Conservation (phyloP, 1,139 yeast species). For the Candida sp. region DNA sequence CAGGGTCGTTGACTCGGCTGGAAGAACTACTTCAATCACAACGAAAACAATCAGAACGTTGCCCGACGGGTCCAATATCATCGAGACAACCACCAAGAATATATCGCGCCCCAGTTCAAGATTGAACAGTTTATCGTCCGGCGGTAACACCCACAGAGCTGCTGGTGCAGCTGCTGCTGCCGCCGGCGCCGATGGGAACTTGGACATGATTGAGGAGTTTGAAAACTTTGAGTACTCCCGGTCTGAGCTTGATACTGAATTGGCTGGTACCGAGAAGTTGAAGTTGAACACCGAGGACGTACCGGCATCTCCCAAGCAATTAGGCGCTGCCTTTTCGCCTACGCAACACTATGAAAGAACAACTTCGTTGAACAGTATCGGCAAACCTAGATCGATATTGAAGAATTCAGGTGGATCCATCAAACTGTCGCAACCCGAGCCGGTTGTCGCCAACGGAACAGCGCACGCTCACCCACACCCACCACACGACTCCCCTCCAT, state of each 20-base stretch:
- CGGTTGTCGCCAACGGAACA: neutral
- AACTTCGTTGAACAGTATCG: constrained; percentile 13
- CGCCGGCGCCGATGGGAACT: constrained; percentile 21
- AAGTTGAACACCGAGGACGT: constrained; percentile 10
- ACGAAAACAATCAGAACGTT: constrained; percentile 44
- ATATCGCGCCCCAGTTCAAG: constrained; percentile 42
- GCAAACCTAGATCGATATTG: constrained; percentile 32
- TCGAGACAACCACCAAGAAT: constrained; percentile 50
- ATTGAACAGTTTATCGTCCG: constrained; percentile 31
- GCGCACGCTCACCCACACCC: neutral
- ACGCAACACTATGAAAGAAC: constrained; percentile 5
- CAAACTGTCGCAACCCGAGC: constrained; percentile 1
- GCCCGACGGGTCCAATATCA: constrained; percentile 50
- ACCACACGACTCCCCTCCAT: constrained; percentile 20
- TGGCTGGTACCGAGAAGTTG: constrained; percentile 13
- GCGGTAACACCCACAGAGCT: constrained; percentile 18
- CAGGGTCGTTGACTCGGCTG: constrained; percentile 45
- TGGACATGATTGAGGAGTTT: constrained; percentile 47
- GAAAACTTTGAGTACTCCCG: constrained; percentile 50
- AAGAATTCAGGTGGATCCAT: constrained; percentile 27
- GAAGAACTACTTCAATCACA: constrained; percentile 47
- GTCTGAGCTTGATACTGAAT: constrained; percentile 26
- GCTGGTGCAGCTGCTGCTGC: constrained; percentile 17
- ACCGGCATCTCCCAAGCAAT: constrained; percentile 2
- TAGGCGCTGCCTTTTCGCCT: constrained; percentile 15